Evolutionary conservation across 257 asterid species (phyloP).

Genomic region (Thymus mandschuricus): DNA sequence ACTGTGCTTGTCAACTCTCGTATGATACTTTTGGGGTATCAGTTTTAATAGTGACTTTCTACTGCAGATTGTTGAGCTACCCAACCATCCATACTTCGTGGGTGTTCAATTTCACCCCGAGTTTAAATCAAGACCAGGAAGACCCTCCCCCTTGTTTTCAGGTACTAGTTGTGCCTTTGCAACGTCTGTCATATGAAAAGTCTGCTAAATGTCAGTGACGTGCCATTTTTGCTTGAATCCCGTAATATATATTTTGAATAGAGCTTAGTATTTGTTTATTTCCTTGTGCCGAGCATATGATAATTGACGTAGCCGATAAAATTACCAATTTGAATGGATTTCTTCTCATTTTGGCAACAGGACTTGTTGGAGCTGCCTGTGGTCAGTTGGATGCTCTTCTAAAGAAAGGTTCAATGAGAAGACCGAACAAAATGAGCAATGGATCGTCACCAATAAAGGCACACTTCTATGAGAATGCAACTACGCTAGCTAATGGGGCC

Average conservation of each 20-base stretch:
- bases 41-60: constrained; percentile 14
- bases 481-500: constrained; percentile 56
- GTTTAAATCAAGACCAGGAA: constrained; percentile 80
- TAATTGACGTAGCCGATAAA: not conserved
- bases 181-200: not conserved
- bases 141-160: constrained; percentile 67
- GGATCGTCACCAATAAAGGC: constrained; percentile 52
- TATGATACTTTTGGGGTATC: not conserved
- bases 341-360: constrained; percentile 36
- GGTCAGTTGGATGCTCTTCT: constrained; percentile 64
- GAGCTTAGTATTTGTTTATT: not conserved
- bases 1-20: not conserved
- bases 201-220: not conserved
- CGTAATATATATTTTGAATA: not conserved
- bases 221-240: not conserved
- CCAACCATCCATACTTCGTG: constrained; percentile 66
- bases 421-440: constrained; percentile 45
- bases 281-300: not conserved
- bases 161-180: constrained; percentile 40
- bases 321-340: not conserved
- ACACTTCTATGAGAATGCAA: constrained; percentile 48
- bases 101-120: constrained; percentile 85
- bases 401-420: constrained; percentile 41
- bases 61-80: constrained; percentile 69
- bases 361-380: constrained; percentile 69